Percentiles rank a stretch among this genome's conserved stretches.
These are phyloP conservation scores for Fusarium luffae DNA, from an alignment of 2,329 filamentous ascomycete species.

Conservation along the genomic window DNA sequence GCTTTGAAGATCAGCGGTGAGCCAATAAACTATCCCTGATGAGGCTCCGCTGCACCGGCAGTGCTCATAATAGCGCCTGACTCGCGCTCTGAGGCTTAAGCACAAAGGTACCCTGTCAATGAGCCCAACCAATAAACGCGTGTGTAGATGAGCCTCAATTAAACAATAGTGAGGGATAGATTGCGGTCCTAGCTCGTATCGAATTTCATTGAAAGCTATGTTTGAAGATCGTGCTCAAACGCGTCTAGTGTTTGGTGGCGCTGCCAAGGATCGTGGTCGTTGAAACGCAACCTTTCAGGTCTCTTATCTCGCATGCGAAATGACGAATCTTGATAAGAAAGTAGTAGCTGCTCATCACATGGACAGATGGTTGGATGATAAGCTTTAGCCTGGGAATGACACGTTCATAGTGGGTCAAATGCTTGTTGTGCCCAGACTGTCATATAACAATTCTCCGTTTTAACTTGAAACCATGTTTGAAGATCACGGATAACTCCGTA, in stretches of 20 bases:
- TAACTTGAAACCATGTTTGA: not conserved
- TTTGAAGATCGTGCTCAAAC: slow-evolving; percentile 27
- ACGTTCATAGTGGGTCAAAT: not conserved
- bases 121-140: not conserved
- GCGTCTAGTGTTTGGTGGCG: slow-evolving; percentile 10
- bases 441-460: not conserved
- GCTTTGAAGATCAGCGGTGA: slow-evolving; percentile 28
- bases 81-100: slow-evolving; percentile 23
- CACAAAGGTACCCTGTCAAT: not conserved
- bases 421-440: not conserved
- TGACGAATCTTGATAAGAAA: not conserved
- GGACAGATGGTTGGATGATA: not conserved
- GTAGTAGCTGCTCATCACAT: not conserved
- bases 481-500: not conserved
- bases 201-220: not conserved
- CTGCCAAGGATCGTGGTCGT: not conserved
- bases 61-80: slow-evolving; percentile 9
- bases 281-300: slow-evolving; percentile 7
- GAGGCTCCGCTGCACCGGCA: not conserved
- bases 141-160: not conserved
- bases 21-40: slow-evolving; percentile 13
- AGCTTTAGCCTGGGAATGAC: not conserved
- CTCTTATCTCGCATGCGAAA: slow-evolving; percentile 27
- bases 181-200: slow-evolving; percentile 2
- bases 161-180: not conserved